Conservation (phyloP, 441 rosid species). For the Gossypium lobatum region DNA sequence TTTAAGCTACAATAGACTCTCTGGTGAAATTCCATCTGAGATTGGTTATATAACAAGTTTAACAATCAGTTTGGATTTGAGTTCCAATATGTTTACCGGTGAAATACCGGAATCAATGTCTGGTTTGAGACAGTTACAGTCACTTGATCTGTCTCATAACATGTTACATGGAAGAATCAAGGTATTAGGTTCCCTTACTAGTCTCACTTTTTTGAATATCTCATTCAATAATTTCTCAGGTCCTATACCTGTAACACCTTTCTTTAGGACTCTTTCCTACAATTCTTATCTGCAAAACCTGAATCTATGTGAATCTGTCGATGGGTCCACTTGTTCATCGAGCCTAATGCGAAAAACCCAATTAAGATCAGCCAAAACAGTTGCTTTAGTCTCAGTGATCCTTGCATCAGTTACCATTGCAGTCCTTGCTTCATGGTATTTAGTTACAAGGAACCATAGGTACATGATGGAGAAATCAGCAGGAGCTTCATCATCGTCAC, state of each 20-base stretch:
- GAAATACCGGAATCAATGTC: constrained; percentile 61
- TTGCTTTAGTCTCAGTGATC: constrained; percentile 58
- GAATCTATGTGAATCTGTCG: constrained; percentile 52
- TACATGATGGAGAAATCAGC: constrained; percentile 49
- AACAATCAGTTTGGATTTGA: constrained; percentile 69
- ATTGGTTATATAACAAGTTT: constrained; percentile 72
- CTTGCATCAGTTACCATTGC: constrained; percentile 52
- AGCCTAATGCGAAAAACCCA: constrained; percentile 29
- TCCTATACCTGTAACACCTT: constrained; percentile 79
- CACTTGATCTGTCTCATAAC: constrained; percentile 77
- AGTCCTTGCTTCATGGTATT: constrained; percentile 55
- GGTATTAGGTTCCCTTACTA: constrained; percentile 70
- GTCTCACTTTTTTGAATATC: constrained; percentile 78
- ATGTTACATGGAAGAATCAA: constrained; percentile 52
- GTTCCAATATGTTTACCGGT: constrained; percentile 63
- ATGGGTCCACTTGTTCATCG: constrained; percentile 73
- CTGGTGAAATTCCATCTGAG: constrained; percentile 65
- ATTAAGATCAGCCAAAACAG: constrained; percentile 58
- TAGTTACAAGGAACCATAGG: constrained; percentile 48
- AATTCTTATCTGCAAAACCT: constrained; percentile 58
- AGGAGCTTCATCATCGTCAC: constrained; percentile 27
- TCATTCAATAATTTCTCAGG: constrained; percentile 86
- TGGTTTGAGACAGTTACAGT: constrained; percentile 70
- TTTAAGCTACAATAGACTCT: constrained; percentile 70
- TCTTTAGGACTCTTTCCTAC: constrained; percentile 62